phyloP scores from a whole-genome alignment of 495 filamentous ascomycete species.

The Trichoderma asperelloides region DNA sequence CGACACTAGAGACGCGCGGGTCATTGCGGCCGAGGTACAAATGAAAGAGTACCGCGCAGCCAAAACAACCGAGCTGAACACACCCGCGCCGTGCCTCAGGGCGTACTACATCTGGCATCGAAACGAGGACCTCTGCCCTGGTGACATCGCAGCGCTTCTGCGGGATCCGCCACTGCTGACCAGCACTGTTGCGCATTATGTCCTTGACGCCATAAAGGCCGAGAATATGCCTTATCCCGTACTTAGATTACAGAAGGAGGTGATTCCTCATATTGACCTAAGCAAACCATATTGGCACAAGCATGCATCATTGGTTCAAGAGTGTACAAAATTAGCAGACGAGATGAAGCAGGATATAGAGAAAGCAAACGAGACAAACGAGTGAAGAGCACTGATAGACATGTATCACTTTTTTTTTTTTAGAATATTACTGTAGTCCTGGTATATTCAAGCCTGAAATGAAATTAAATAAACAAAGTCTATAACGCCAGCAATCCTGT shows the following conservation, averaged over 20 bases:
- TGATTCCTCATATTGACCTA: background rate
- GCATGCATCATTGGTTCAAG: background rate
- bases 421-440: background rate
- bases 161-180: slow-evolving; percentile 46
- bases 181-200: slow-evolving; percentile 42
- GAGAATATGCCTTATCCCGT: slow-evolving; percentile 32
- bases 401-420: background rate
- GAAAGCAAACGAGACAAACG: background rate
- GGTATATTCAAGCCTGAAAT: background rate
- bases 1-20: slow-evolving; percentile 22
- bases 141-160: slow-evolving; percentile 39
- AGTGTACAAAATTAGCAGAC: background rate
- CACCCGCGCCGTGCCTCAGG: slow-evolving; percentile 34
- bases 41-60: slow-evolving; percentile 21
- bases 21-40: slow-evolving; percentile 29
- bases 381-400: background rate
- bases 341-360: background rate
- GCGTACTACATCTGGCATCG: slow-evolving; percentile 55
- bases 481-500: slow-evolving; percentile 10
- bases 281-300: background rate
- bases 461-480: background rate
- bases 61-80: slow-evolving; percentile 8
- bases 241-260: background rate
- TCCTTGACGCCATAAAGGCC: slow-evolving; percentile 30
- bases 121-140: slow-evolving; percentile 31